These are phyloP conservation scores for Cyclanthera cordifolia DNA, from an alignment of 306 rosid species.

Conservation along the genomic window DNA sequence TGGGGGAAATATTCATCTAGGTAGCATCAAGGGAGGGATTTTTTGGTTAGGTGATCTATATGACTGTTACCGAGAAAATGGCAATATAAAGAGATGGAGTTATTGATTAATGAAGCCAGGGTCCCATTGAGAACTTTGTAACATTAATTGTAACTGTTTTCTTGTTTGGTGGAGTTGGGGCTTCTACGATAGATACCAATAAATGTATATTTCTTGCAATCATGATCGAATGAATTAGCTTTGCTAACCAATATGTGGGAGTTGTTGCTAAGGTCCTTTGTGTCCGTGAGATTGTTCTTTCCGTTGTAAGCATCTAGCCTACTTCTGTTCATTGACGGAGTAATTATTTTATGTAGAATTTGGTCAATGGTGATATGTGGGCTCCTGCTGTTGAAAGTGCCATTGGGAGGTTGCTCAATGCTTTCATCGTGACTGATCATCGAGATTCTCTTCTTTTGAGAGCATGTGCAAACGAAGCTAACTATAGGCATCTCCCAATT, in stretches of 20 bases:
- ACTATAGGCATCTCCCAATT: slow-evolving; percentile 48
- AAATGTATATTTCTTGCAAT: neutral
- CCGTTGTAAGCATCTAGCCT: neutral
- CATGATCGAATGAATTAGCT: neutral
- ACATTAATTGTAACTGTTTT: neutral
- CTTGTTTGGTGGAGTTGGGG: neutral
- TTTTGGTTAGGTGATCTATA: neutral
- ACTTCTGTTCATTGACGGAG: neutral
- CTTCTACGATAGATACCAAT: neutral
- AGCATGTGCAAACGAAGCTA: slow-evolving; percentile 64
- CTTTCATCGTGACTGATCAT: slow-evolving; percentile 82
- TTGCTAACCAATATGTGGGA: neutral
- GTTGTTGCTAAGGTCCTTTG: neutral
- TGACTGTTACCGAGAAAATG: neutral
- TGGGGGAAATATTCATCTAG: neutral
- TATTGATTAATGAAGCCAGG: neutral
- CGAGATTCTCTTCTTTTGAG: slow-evolving; percentile 67
- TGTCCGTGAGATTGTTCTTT: neutral
- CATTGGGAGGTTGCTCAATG: slow-evolving; percentile 70
- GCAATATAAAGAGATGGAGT: neutral
- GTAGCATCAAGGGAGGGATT: neutral
- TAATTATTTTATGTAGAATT: slow-evolving; percentile 39
- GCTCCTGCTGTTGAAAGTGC: slow-evolving; percentile 71
- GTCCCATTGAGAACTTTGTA: neutral
- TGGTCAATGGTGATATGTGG: slow-evolving; percentile 62